Base-by-base conservation (phyloP, 257 asterid species). In the Salvia miltiorrhiza region DNA sequence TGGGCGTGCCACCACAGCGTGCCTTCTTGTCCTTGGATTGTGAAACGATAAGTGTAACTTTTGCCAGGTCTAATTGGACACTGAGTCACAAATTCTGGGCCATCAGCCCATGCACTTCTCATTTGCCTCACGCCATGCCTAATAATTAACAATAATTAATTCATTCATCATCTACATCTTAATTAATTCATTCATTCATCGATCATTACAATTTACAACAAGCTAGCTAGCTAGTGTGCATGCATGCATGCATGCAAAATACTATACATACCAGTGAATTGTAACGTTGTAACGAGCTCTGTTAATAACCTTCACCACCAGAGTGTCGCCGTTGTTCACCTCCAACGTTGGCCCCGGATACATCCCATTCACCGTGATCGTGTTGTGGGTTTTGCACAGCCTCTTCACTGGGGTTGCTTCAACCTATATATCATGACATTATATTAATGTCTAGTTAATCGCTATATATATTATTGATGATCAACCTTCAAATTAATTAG, bases 1-100 rank as follows among this genome's bases (percentile, higher is more conserved):
- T 92, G 98, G 30, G 98, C 98, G 58, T 92, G 98, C 98, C 98
- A 91, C 97, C 97, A 91, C 0, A 91, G 86, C 0, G 97, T 92
- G 24, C 97, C 97, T 82, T 87, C 95, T 30, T 92, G 98, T n/a
- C 90, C 98, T 78, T 84, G 82, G 35, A 92, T 89, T 0, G 90
- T 85, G 69, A 92, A 92, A 3, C 95, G 76, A 73, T 92, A 92
- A 0, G 90, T 92, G 72, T 89, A 92, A 57, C 90, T 92, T 23
- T 66, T 77, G 49, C 95, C 98, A 0, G 98, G 96, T 74, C 88
- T 79, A 14, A 92, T 86, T 0, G 98, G 98, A 75, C 98, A 92
- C 58, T 92, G 98, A 14, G 96, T 92, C 61, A 92, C 72, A 48
- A 89, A 92, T 37, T 87, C 96, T 0, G 98, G 98, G 40, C 98